Base-by-base conservation (phyloP, 306 rosid genomes). In the Vigna trinervia region DNA sequence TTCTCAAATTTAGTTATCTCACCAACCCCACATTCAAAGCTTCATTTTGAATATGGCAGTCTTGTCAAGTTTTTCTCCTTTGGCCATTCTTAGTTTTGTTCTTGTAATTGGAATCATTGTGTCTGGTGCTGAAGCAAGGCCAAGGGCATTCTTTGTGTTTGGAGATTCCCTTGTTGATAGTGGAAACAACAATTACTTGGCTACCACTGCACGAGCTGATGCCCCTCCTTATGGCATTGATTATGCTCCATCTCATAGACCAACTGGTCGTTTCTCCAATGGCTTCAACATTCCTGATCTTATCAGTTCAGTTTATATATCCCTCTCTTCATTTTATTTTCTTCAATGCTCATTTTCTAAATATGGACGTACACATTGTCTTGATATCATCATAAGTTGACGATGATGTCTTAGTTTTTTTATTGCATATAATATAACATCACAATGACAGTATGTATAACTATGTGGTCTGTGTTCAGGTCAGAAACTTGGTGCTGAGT, bases 101-200 rank as follows among this genome's bases (percentile, higher is more conserved):
- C 0, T 82, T 0, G 26, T 68, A 12, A 2, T 75, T 76, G 83
- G 78, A 28, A 45, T 9, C 32, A 34, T 28, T 20, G 72, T 64
- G 11, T 46, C 30, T n/a, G 75, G 14, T 5, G 81, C 47, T 53
- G 87, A 73, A 54, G 84, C 58, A 0, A 54, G 36, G 17, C 74
- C 78, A 75, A 84, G 89, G 36, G 89, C 93, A 5, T 89, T 92
- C 80, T 84, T 92, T 17, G 97, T 92, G 6, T 92, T 92, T 68
- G 97, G 97, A 41, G 97, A 92, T 69, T 92, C 97, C 4, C 81
- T 92, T 1, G 97, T 92, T 26, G 97, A 92, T 65, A 92, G 8
- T 76, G 97, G 97, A 71, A 92, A 92, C 74, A 92, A 92, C 76
- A 81, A 92, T 76, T 92, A 86, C 81, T 73, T 92, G 51, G 88